Evolutionary conservation across 257 asterid genomes (phyloP).

Genomic region (Primulina tabacum): DNA sequence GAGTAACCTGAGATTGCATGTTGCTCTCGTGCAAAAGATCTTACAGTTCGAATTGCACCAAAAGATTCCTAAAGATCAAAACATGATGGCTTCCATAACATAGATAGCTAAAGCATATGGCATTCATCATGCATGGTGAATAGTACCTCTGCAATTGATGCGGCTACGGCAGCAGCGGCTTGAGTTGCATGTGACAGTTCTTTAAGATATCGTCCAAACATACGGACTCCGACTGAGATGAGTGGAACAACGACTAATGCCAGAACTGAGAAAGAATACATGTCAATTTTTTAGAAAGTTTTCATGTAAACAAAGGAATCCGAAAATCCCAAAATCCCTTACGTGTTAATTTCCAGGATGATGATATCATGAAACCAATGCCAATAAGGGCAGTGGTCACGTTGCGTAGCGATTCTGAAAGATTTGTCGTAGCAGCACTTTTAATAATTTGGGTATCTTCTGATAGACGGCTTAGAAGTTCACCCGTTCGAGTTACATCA

Average conservation of each 20-base stretch:
- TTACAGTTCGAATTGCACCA: constrained; percentile 63
- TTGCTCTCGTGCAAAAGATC: constrained; percentile 67
- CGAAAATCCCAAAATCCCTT: constrained; percentile 5
- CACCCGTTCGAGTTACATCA: constrained; percentile 74
- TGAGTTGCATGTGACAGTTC: constrained; percentile 69
- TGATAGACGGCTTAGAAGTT: constrained; percentile 66
- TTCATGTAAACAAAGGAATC: background rate
- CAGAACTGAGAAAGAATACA: constrained; percentile 36
- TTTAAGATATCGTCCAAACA: constrained; percentile 53
- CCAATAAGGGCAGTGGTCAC: constrained; percentile 65
- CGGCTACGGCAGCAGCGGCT: constrained; percentile 72
- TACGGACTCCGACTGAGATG: constrained; percentile 51
- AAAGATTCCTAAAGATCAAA: constrained; percentile 50
- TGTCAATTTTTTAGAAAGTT: constrained; percentile 1
- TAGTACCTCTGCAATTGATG: constrained; percentile 37
- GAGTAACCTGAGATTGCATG: constrained; percentile 50
- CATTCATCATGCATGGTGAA: background rate
- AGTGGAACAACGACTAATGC: constrained; percentile 60
- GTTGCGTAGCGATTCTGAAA: constrained; percentile 64
- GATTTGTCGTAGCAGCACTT: constrained; percentile 72
- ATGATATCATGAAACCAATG: constrained; percentile 56
- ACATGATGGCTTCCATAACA: background rate
- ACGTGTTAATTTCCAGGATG: constrained; percentile 64
- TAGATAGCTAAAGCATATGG: background rate
- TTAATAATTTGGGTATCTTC: constrained; percentile 73